Percentiles rank a stretch among this genome's conserved stretches.
Conservation (phyloP, 768 basidiomycete genomes). For the Clavulina sp. region DNA sequence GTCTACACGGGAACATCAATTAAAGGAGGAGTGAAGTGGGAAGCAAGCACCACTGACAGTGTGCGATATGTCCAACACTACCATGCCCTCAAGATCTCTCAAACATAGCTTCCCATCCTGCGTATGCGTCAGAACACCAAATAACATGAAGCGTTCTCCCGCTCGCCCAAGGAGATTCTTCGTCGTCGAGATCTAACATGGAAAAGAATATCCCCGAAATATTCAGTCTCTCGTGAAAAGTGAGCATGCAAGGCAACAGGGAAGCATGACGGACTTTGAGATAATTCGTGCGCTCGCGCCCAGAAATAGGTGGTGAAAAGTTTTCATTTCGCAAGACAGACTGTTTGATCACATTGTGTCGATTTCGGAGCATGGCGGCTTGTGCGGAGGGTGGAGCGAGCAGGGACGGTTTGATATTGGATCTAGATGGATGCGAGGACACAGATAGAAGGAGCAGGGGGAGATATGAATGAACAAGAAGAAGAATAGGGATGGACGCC, state of each 20-base stretch:
- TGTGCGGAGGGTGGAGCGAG: conserved; percentile 74
- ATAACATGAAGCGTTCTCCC: conserved; percentile 75
- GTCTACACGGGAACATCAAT: conserved; percentile 35
- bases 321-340: conserved; percentile 90
- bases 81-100: conserved; percentile 84
- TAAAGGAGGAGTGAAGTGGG: background rate
- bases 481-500: too few species aligned
- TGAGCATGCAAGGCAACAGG: background rate
- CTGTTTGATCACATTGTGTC: conserved; percentile 83
- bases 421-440: conserved; percentile 3
- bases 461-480: too few species aligned
- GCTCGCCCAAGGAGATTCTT: conserved; percentile 88
- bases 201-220: background rate
- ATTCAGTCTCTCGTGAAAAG: background rate
- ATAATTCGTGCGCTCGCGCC: conserved; percentile 68
- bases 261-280: conserved; percentile 48
- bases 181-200: conserved; percentile 67
- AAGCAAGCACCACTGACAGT: conserved; percentile 33
- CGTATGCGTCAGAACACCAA: conserved; percentile 80
- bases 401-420: conserved; percentile 38
- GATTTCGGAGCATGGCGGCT: conserved; percentile 60
- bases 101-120: conserved; percentile 83
- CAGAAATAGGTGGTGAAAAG: conserved; percentile 87
- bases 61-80: conserved; percentile 75
- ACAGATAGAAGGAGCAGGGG: background rate